Percentiles rank a stretch among this genome's conserved stretches.
phyloP scores from a whole-genome alignment of 345 rosid species.

The Turnera subulata region DNA sequence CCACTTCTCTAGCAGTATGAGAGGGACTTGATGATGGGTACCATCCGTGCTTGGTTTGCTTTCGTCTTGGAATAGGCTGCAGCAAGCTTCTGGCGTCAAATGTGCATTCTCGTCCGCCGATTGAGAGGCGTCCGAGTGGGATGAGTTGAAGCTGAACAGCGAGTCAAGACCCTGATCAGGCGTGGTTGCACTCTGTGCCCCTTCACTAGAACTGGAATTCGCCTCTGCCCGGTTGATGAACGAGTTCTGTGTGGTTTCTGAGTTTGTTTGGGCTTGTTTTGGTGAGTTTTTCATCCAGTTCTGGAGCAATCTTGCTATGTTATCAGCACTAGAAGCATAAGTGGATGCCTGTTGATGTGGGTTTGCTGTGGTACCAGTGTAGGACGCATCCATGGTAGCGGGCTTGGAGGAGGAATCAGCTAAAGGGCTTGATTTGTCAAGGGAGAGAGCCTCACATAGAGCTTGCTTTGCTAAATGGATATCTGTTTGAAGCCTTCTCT shows the following conservation, averaged over 20 bases:
- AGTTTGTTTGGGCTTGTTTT: conserved; percentile 22
- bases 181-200: conserved; percentile 4
- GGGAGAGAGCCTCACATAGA: conserved; percentile 68
- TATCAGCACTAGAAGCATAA: conserved; percentile 64
- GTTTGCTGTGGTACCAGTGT: not conserved
- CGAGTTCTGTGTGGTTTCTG: conserved; percentile 25
- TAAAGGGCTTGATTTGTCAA: conserved; percentile 32
- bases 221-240: conserved; percentile 6
- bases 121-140: conserved; percentile 42
- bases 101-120: conserved; percentile 27
- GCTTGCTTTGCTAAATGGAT: conserved; percentile 84
- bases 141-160: conserved; percentile 36
- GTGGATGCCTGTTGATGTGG: conserved; percentile 14
- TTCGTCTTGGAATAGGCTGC: conserved; percentile 42
- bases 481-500: conserved; percentile 81
- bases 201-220: conserved; percentile 32
- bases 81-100: conserved; percentile 14
- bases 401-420: conserved; percentile 12
- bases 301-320: conserved; percentile 61
- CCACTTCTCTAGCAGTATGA: conserved; percentile 66
- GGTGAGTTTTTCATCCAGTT: conserved; percentile 47
- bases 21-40: conserved; percentile 29
- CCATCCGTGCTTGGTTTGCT: conserved; percentile 28
- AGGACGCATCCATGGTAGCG: not conserved
- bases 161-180: conserved; percentile 39